Evolutionary conservation across 23 red algal genomes (phyloP).

Genomic region (Gracilariopsis chorda): DNA sequence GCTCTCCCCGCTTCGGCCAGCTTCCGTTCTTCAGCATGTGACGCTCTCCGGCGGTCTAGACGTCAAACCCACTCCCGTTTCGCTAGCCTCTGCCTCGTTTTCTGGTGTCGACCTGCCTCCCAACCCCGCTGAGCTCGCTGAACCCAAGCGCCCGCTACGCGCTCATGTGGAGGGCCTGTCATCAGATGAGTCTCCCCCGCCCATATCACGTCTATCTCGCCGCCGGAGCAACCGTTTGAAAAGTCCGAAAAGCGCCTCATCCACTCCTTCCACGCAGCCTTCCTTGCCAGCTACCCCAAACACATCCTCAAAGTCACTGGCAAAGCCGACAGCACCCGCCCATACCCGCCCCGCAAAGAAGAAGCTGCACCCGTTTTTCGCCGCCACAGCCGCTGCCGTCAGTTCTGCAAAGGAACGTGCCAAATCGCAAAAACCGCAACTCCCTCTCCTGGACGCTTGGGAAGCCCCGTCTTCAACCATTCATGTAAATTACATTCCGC

Average conservation of each 20-base stretch:
- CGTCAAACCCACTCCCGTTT: not conserved
- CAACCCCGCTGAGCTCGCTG: not conserved
- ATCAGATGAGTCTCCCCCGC: not conserved
- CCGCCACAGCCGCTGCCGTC: slow-evolving; percentile 33
- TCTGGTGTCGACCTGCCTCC: not conserved
- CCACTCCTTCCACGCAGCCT: not conserved
- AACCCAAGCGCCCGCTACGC: not conserved
- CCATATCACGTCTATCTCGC: not conserved
- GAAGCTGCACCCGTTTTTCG: slow-evolving; percentile 56
- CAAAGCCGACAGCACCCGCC: no score
- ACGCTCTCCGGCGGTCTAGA: not conserved
- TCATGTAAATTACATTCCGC: slow-evolving; percentile 36
- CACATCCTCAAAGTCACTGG: no score
- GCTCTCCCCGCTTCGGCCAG: not conserved
- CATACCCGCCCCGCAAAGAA: slow-evolving; percentile 19
- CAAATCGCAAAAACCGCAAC: not conserved
- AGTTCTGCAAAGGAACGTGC: not conserved
- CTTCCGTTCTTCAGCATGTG: not conserved
- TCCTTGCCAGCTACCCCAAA: no score
- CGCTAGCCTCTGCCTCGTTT: not conserved
- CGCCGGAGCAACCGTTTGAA: not conserved
- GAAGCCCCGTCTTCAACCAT: not conserved
- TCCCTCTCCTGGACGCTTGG: slow-evolving; percentile 13
- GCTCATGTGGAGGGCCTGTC: not conserved
- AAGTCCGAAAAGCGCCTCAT: not conserved